phyloP scores from a whole-genome alignment of 441 rosid genomes.

The Capsella rubella region DNA sequence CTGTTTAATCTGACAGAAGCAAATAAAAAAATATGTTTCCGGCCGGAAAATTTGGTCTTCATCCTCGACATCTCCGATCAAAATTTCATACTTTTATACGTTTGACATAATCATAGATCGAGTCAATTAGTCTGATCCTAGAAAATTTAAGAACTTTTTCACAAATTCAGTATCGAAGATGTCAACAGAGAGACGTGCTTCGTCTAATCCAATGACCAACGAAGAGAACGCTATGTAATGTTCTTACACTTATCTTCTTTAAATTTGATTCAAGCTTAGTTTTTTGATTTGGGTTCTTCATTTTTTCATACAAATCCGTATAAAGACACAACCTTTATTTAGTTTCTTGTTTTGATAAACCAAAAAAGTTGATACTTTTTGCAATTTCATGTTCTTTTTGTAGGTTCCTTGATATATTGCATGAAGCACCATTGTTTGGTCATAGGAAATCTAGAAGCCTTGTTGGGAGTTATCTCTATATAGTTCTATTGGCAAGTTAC shows the following conservation, averaged over 20 bases:
- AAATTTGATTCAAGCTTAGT: background rate
- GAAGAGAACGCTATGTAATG: constrained; percentile 79
- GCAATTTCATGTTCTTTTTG: background rate
- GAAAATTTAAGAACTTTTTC: background rate
- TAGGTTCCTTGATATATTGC: constrained; percentile 81
- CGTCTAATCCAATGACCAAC: constrained; percentile 59
- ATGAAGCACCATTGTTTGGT: constrained; percentile 83
- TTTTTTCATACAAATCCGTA: background rate
- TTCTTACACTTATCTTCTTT: background rate
- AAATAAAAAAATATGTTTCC: background rate
- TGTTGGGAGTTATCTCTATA: constrained; percentile 52
- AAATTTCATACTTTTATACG: background rate
- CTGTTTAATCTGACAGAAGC: background rate
- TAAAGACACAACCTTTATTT: background rate
- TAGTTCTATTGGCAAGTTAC: constrained; percentile 44
- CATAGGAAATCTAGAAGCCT: constrained; percentile 75
- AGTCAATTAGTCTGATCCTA: constrained; percentile 6
- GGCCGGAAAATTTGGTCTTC: background rate
- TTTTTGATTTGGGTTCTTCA: constrained; percentile 19
- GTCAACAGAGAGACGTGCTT: constrained; percentile 70
- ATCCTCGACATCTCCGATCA: constrained; percentile 19
- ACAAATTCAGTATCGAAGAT: constrained; percentile 37
- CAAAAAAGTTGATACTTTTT: background rate
- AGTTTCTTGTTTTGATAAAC: background rate
- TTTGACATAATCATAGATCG: background rate